These are phyloP conservation scores for Schizopora paradoxa DNA, from an alignment of 1,284 basidiomycete genomes.

Conservation along the genomic window DNA sequence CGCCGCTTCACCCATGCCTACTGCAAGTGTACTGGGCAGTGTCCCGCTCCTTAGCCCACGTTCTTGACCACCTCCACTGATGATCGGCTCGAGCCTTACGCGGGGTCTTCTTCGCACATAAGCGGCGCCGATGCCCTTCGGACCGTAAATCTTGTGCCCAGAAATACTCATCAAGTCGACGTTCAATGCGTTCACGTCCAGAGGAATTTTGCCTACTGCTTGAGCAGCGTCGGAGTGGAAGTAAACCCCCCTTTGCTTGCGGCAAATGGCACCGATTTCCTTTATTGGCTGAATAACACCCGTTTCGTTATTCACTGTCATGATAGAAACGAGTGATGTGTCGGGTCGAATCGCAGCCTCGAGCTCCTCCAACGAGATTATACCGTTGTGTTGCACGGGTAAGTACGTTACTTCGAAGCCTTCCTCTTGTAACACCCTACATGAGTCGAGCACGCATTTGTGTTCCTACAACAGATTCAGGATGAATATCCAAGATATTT, in stretches of 20 bases:
- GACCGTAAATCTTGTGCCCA: conserved; percentile 98
- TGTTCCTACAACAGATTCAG: conserved; percentile 68
- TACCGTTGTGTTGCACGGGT: conserved; percentile 84
- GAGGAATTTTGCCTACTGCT: conserved; percentile 85
- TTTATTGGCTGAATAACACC: conserved; percentile 97
- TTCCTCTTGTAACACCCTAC: conserved; percentile 91
- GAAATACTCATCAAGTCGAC: conserved; percentile 96
- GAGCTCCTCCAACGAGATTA: conserved; percentile 74
- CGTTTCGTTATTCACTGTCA: conserved; percentile 99
- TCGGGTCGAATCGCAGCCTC: conserved; percentile 83
- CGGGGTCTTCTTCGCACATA: conserved; percentile 93
- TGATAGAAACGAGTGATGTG: conserved; percentile 88
- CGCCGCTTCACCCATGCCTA: conserved; percentile 94
- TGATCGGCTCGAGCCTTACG: conserved; percentile 91
- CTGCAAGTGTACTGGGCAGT: conserved; percentile 83
- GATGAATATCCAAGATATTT: neutral
- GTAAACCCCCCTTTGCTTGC: conserved; percentile 82
- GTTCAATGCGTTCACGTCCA: conserved; percentile 95
- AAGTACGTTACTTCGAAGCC: conserved; percentile 98
- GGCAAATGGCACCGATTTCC: conserved; percentile 86
- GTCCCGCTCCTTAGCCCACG: conserved; percentile 94
- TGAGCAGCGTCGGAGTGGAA: conserved; percentile 99
- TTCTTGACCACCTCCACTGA: conserved; percentile 97
- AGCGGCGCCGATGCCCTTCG: conserved; percentile 93
- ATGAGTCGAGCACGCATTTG: conserved; percentile 98